Conservation (phyloP, 2,329 filamentous ascomycete species). For the Curvularia spicifera region DNA sequence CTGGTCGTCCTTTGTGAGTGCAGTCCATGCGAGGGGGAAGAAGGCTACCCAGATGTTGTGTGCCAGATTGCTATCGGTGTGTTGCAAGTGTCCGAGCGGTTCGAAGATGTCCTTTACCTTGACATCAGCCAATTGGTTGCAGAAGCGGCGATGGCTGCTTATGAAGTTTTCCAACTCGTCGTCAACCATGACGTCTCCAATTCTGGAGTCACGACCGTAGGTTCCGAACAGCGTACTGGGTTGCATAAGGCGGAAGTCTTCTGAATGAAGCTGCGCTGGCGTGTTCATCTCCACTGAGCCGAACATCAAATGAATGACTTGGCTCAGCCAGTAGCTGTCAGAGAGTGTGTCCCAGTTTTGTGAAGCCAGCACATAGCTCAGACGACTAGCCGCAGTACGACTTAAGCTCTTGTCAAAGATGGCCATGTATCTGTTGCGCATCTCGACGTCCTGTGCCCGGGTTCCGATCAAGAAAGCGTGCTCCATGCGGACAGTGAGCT, state of each 20-base stretch:
- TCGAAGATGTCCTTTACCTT: constrained; percentile 88
- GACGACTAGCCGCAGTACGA: constrained; percentile 85
- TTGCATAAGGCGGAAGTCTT: constrained; percentile 82
- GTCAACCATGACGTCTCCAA: constrained; percentile 73
- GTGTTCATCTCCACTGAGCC: constrained; percentile 87
- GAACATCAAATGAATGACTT: constrained; percentile 91
- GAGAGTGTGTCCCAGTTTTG: constrained; percentile 97
- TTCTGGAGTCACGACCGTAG: constrained; percentile 72
- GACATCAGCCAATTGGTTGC: constrained; percentile 81
- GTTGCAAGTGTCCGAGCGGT: constrained; percentile 88
- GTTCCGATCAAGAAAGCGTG: constrained; percentile 97
- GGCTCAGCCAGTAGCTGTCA: constrained; percentile 96
- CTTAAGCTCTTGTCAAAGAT: constrained; percentile 96
- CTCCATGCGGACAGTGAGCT: constrained; percentile 95
- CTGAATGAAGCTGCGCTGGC: constrained; percentile 76
- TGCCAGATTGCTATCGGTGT: constrained; percentile 80
- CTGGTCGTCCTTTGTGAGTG: constrained; percentile 84
- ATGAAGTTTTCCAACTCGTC: constrained; percentile 83
- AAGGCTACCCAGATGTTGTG: constrained; percentile 89
- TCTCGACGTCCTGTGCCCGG: constrained; percentile 88
- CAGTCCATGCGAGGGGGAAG: constrained; percentile 94
- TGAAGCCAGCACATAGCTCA: constrained; percentile 85
- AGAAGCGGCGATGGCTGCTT: constrained; percentile 79
- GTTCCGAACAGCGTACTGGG: constrained; percentile 75
- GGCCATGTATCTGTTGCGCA: constrained; percentile 94